Conservation (phyloP, 1,139 yeast species). For the Pichia sp. region DNA sequence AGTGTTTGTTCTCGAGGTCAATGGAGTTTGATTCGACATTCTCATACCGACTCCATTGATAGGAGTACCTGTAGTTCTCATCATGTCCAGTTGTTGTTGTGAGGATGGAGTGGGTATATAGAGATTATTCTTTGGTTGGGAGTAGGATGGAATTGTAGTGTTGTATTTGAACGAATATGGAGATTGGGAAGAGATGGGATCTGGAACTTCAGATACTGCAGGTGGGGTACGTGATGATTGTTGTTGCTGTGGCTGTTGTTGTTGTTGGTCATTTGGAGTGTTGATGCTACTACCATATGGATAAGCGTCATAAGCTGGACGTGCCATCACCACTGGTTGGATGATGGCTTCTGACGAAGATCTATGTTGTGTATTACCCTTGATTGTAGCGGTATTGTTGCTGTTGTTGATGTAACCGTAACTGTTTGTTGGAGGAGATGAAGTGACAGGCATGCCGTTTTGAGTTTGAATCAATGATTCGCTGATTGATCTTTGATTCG, state of each 20-base stretch:
- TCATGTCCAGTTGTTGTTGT: background rate
- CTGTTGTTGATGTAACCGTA: background rate
- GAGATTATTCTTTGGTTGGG: background rate
- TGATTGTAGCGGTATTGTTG: background rate
- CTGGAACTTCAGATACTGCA: background rate
- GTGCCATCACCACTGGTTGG: background rate
- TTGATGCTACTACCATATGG: background rate
- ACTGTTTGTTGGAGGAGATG: background rate
- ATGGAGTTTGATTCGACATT: background rate
- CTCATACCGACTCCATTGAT: background rate
- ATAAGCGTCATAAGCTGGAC: background rate
- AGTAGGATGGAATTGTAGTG: background rate
- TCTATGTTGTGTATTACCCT: background rate
- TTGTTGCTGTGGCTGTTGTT: background rate
- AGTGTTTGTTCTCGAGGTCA: background rate
- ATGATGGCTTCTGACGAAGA: background rate
- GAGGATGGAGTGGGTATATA: background rate
- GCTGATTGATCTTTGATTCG: background rate
- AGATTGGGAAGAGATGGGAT: background rate
- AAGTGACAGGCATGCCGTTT: background rate
- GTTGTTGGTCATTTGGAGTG: background rate
- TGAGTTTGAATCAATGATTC: background rate
- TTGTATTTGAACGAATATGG: background rate
- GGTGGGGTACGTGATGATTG: background rate
- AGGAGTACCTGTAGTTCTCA: background rate